phyloP scores from a whole-genome alignment of 139 green algal species.

The Closterium sp. region DNA sequence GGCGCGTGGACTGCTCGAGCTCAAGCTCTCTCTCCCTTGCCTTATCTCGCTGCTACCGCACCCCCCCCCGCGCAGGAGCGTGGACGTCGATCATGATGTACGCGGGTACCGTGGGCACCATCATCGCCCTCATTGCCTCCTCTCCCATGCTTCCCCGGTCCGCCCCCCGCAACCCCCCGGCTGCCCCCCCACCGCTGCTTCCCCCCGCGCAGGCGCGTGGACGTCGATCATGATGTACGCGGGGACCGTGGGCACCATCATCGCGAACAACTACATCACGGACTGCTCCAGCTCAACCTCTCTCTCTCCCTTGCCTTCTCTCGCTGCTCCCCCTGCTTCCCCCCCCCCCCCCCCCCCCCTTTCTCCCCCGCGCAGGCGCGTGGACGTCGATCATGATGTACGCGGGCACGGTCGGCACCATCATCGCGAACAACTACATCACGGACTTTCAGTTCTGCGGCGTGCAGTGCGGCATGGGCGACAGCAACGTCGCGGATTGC shows the following conservation, averaged over 20 bases:
- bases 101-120: too few relatives aligned
- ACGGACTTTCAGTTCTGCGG: not conserved
- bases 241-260: not conserved
- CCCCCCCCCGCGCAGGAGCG: too few relatives aligned
- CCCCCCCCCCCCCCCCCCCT: too few relatives aligned
- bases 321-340: not conserved
- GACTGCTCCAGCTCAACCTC: too few relatives aligned
- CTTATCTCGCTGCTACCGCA: too few relatives aligned
- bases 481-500: conserved; percentile 15
- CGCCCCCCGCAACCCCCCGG: too few relatives aligned
- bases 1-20: too few relatives aligned
- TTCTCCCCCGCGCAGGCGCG: not conserved
- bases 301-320: not conserved
- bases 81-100: too few relatives aligned
- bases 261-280: not conserved
- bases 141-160: too few relatives aligned
- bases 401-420: not conserved
- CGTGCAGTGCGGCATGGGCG: not conserved
- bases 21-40: too few relatives aligned
- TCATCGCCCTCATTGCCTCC: too few relatives aligned
- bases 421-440: conserved; percentile 19
- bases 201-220: not conserved
- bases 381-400: conserved; percentile 6
- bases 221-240: not conserved
- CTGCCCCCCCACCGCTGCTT: too few relatives aligned